Base-by-base conservation (phyloP, 225 moss, liverwort and hornwort species). In the Sphagnum tenellum region DNA sequence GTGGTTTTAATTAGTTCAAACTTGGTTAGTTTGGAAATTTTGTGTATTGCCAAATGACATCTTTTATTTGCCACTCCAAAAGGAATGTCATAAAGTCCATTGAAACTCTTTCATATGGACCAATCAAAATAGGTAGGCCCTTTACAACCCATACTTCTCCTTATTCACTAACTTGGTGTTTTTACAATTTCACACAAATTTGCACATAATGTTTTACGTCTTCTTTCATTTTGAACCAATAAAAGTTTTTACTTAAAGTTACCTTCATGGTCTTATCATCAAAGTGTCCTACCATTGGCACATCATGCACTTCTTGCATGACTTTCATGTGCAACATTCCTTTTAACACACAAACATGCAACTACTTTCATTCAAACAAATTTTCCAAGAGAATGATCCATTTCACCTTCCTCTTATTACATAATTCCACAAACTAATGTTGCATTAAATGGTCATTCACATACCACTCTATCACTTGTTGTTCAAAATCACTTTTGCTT, bases 11-110 rank as follows among this genome's bases (percentile, higher is more conserved):
- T 29, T 29, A 29, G 29, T 29, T 29, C 29, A 29, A 29, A 29
- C 29, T 29, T 29, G 29, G 1, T 1, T 0, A 29, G 29, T 29
- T 29, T 29, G 29, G 1, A 29, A 29, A 72, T 47, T 3, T 50
- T 4, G 8, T 59, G 55, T 3, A 66, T 48, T 0, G 66, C 57
- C 1, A 66, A 0, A 72, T 49, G 50, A 10, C 6, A 13, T 72
- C 6, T 4, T 3, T 10, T 0, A 47, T 46, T 2, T 44, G 0
- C 0, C 53, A 66, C 7, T 47, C 14, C 0, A 57, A 50, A 4
- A 72, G 48, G 2, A 45, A 9, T 0, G 47, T 54, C 7, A 50
- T 48, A 4, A 72, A 72, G 14, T 72, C 72, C 72, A 72, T 72
- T 6, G 46, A 60, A 46, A 69, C 12, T 6, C 6, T 7, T 2